phyloP scores from a whole-genome alignment of 495 filamentous ascomycete species.

The Aspergillus indologenus region DNA sequence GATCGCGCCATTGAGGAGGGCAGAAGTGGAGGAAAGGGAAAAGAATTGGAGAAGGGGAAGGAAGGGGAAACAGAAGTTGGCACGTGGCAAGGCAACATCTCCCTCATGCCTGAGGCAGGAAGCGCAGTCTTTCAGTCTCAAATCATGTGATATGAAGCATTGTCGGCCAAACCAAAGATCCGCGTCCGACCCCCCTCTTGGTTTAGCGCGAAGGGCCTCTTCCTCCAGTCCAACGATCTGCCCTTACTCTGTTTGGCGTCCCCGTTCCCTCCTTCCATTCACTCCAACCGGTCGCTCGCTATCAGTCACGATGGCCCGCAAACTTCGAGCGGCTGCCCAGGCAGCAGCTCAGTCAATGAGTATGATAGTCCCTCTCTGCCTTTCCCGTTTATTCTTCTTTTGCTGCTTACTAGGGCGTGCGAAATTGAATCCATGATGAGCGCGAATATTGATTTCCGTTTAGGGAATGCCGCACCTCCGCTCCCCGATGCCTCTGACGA shows the following conservation, averaged over 20 bases:
- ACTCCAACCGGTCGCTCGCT: neutral
- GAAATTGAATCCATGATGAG: conserved; percentile 13
- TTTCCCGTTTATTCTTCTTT: neutral
- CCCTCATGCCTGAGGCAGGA: neutral
- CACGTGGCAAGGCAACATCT: neutral
- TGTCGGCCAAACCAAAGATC: conserved; percentile 7
- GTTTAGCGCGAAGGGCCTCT: conserved; percentile 18
- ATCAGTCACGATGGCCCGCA: conserved; percentile 45
- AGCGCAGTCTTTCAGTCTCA: too few relatives aligned
- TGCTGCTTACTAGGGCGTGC: neutral
- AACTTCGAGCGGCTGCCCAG: conserved; percentile 47
- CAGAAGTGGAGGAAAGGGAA: neutral
- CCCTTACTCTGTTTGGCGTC: conserved; percentile 17
- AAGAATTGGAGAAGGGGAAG: neutral
- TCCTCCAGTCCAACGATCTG: conserved; percentile 5
- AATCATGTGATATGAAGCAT: neutral
- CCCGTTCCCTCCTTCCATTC: conserved; percentile 6
- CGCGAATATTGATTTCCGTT: conserved; percentile 17
- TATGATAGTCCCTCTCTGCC: conserved; percentile 23
- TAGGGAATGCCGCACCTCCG: conserved; percentile 46
- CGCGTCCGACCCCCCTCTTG: conserved; percentile 11
- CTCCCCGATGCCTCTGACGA: conserved; percentile 48
- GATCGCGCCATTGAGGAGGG: neutral
- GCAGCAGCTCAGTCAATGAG: conserved; percentile 49
- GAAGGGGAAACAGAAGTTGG: neutral